Evolutionary conservation across 2,329 filamentous ascomycete genomes (phyloP).

Genomic region (Fusarium sublunatum): DNA sequence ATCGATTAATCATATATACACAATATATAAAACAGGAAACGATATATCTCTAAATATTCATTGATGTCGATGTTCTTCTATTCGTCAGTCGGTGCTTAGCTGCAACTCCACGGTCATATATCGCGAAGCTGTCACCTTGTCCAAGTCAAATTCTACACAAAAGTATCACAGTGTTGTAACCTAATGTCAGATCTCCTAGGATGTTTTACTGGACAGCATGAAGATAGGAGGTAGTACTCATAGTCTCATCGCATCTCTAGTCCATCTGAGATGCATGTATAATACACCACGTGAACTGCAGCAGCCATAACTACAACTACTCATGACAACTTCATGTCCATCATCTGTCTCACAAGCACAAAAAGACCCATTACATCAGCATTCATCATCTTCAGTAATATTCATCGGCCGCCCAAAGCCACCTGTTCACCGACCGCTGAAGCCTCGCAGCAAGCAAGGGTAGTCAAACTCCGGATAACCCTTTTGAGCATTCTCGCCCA

Average conservation of each 20-base stretch:
- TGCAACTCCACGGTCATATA: too few relatives aligned
- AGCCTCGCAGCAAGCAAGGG: slow-evolving; percentile 1
- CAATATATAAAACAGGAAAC: too few relatives aligned
- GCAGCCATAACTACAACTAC: neutral
- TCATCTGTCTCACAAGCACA: neutral
- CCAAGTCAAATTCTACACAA: too few relatives aligned
- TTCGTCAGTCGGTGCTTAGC: too few relatives aligned
- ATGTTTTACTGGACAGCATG: neutral
- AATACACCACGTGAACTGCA: slow-evolving; percentile 11
- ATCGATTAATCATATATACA: too few relatives aligned
- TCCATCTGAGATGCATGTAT: slow-evolving; percentile 1
- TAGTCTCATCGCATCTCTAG: neutral
- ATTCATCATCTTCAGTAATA: neutral
- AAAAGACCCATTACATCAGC: neutral
- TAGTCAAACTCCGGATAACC: slow-evolving; percentile 17
- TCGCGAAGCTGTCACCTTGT: too few relatives aligned
- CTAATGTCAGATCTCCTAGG: too few relatives aligned
- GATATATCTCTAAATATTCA: too few relatives aligned
- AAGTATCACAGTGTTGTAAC: too few relatives aligned
- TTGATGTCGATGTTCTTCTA: too few relatives aligned
- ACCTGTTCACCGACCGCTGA: slow-evolving; percentile 19
- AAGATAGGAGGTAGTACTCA: neutral
- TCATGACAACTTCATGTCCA: too few relatives aligned
- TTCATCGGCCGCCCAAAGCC: slow-evolving; percentile 5
- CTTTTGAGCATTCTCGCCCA: slow-evolving; percentile 20